Evolutionary conservation across 2,329 filamentous ascomycete genomes (phyloP).

Genomic region (Cadophora sp.): DNA sequence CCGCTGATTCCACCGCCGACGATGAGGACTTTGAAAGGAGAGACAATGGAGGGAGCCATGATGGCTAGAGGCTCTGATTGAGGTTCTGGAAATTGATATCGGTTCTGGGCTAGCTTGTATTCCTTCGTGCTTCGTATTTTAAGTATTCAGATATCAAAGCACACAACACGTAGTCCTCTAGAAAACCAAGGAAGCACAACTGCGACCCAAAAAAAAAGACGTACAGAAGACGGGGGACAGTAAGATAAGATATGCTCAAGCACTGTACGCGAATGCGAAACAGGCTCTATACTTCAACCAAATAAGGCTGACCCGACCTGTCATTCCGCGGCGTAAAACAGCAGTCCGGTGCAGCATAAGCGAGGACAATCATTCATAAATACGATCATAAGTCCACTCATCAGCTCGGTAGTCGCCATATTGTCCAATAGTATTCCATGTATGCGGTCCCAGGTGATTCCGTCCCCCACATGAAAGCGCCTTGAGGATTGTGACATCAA

Average conservation of each 20-base stretch:
- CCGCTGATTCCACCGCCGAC: slow-evolving; percentile 57
- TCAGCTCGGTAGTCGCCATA: not conserved
- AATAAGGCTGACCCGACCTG: not conserved
- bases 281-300: not conserved
- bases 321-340: not conserved
- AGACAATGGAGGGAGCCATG: not conserved
- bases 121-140: too few species aligned
- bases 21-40: slow-evolving; percentile 49
- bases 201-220: too few species aligned
- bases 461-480: too few species aligned
- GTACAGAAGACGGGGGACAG: not conserved
- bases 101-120: too few species aligned
- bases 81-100: too few species aligned
- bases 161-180: too few species aligned
- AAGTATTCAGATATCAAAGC: too few species aligned
- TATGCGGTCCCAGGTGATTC: too few species aligned
- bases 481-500: too few species aligned
- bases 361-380: not conserved
- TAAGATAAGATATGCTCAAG: not conserved
- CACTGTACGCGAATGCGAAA: not conserved
- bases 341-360: not conserved
- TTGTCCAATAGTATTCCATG: not conserved
- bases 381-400: not conserved
- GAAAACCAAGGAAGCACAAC: too few species aligned
- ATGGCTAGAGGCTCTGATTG: too few species aligned